These are phyloP conservation scores for Xylaria sp. DNA, from an alignment of 2,329 filamentous ascomycete species.

Conservation along the genomic window DNA sequence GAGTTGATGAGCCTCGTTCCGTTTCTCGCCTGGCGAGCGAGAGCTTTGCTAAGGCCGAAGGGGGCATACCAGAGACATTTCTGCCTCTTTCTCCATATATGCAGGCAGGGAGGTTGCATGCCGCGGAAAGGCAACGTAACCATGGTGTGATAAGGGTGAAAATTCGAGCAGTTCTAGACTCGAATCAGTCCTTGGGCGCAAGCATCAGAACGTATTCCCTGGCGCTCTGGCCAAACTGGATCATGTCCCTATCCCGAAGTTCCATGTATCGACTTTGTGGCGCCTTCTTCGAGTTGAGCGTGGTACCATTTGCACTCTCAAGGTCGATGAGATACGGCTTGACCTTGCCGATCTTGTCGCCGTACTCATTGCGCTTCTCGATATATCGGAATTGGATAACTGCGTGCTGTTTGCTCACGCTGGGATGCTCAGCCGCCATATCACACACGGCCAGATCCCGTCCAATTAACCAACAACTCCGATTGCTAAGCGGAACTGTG, in stretches of 20 bases:
- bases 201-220: conserved; percentile 97
- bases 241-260: conserved; percentile 78
- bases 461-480: conserved; percentile 88
- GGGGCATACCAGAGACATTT: background rate
- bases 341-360: conserved; percentile 72
- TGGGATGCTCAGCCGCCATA: conserved; percentile 79
- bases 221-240: conserved; percentile 81
- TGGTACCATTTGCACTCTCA: conserved; percentile 87
- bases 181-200: conserved; percentile 42
- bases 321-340: conserved; percentile 90
- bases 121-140: background rate
- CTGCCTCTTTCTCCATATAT: background rate
- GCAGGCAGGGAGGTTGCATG: background rate
- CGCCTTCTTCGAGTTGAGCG: conserved; percentile 68
- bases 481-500: conserved; percentile 67
- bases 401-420: conserved; percentile 91
- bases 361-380: conserved; percentile 78
- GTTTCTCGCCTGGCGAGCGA: background rate
- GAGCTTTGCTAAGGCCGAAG: background rate
- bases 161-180: background rate
- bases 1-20: conserved; percentile 3
- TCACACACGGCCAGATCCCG: conserved; percentile 77
- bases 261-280: conserved; percentile 78
- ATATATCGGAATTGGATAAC: conserved; percentile 88
- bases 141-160: background rate